A percentile compares a stretch with the other conserved stretches of the same genome.
Conservation (phyloP, 495 filamentous ascomycete species). For the Melanomma pulvis-pyrius region DNA sequence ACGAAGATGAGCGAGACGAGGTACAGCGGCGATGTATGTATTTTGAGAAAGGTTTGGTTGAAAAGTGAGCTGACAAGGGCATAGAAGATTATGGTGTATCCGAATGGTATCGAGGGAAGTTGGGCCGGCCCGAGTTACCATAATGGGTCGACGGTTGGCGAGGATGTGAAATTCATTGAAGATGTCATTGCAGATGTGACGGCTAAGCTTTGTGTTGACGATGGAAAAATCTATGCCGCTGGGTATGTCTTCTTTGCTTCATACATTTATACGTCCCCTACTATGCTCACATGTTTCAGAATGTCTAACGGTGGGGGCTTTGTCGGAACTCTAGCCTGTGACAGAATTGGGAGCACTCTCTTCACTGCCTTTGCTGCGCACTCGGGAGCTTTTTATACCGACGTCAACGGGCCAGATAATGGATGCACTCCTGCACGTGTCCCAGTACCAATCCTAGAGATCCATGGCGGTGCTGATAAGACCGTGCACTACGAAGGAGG, state of each 20-base stretch:
- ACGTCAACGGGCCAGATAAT: constrained; percentile 40
- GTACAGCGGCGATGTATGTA: constrained; percentile 16
- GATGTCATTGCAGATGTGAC: constrained; percentile 17
- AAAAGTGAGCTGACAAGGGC: not conserved
- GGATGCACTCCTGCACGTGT: constrained; percentile 45
- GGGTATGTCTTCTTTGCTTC: constrained; percentile 18
- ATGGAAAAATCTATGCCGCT: constrained; percentile 15
- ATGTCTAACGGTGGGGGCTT: constrained; percentile 32
- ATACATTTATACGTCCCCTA: not conserved
- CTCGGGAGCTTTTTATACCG: constrained; percentile 32
- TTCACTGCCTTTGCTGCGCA: constrained; percentile 22
- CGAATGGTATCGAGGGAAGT: constrained; percentile 27
- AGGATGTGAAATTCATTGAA: constrained; percentile 28
- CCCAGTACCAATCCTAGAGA: constrained; percentile 52
- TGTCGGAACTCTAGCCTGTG: constrained; percentile 22
- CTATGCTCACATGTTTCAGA: not conserved
- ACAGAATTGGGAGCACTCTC: constrained; percentile 1
- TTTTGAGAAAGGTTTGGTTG: not conserved
- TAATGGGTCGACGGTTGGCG: constrained; percentile 13
- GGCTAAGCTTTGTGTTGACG: constrained; percentile 20
- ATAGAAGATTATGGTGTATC: constrained; percentile 34
- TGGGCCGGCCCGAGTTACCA: constrained; percentile 33
- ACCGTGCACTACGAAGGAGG: constrained; percentile 47
- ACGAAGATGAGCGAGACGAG: constrained; percentile 18
- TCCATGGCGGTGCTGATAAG: constrained; percentile 54